phyloP scores from a whole-genome alignment of 2,329 filamentous ascomycete species.

The Pseudogymnoascus sp. region DNA sequence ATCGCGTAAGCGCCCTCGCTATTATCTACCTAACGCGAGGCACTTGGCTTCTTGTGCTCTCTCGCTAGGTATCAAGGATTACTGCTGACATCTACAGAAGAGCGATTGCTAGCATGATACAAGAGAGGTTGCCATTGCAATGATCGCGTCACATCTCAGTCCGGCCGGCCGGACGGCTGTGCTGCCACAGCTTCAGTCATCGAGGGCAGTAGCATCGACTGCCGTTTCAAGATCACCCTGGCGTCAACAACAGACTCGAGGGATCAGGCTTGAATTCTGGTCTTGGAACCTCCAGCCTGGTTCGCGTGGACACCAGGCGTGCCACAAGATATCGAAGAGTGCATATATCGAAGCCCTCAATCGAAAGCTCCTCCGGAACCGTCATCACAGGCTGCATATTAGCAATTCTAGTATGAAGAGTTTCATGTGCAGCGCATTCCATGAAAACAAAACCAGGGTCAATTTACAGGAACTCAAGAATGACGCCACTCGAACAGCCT shows the following conservation, averaged over 20 bases:
- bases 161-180: slow-evolving; percentile 16
- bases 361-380: slow-evolving; percentile 41
- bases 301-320: slow-evolving; percentile 37
- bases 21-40: neutral
- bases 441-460: slow-evolving; percentile 23
- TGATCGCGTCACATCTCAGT: slow-evolving; percentile 23
- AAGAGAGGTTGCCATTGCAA: slow-evolving; percentile 13
- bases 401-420: slow-evolving; percentile 31
- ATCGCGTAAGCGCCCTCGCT: neutral
- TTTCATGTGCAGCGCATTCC: slow-evolving; percentile 36
- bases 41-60: neutral
- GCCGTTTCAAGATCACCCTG: slow-evolving; percentile 15
- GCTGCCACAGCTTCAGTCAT: slow-evolving; percentile 8
- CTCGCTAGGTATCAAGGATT: neutral
- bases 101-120: slow-evolving; percentile 7
- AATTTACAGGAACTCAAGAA: neutral
- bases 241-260: slow-evolving; percentile 35
- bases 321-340: slow-evolving; percentile 37
- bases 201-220: slow-evolving; percentile 11
- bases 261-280: slow-evolving; percentile 45
- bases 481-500: neutral
- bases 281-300: slow-evolving; percentile 37
- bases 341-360: slow-evolving; percentile 41
- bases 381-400: slow-evolving; percentile 31
- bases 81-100: neutral